phyloP scores from a whole-genome alignment of 2,329 filamentous ascomycete genomes.

The Fusarium tanahbumbuense region DNA sequence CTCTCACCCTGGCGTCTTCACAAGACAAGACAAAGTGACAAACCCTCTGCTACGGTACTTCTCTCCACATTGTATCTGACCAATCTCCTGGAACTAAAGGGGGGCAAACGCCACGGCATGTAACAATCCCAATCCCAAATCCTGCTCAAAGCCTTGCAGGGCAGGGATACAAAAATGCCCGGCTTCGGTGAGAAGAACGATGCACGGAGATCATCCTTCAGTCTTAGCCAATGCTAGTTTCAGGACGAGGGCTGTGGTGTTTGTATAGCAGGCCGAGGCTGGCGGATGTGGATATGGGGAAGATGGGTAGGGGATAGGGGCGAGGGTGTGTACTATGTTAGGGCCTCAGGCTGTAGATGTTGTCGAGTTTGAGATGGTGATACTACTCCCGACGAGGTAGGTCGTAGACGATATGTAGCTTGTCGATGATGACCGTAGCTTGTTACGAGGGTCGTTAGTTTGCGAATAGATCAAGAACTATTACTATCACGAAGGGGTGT shows the following conservation, averaged over 20 bases:
- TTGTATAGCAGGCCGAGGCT: slow-evolving; percentile 5
- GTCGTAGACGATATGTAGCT: neutral
- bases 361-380: slow-evolving; percentile 19
- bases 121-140: slow-evolving; percentile 24
- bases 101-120: slow-evolving; percentile 20
- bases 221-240: slow-evolving; percentile 26
- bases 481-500: slow-evolving; percentile 16
- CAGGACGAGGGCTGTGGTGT: slow-evolving; percentile 13
- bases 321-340: slow-evolving; percentile 7
- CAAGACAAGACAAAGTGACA: neutral
- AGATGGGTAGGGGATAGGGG: neutral
- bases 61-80: slow-evolving; percentile 16
- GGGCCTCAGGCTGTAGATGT: slow-evolving; percentile 11
- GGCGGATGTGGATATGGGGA: slow-evolving; percentile 4
- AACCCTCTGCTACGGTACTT: neutral
- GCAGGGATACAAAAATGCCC: slow-evolving; percentile 13
- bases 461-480: neutral
- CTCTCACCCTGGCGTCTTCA: neutral
- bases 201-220: slow-evolving; percentile 1
- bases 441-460: neutral
- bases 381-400: slow-evolving; percentile 31
- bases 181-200: slow-evolving; percentile 17
- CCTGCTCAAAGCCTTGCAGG: slow-evolving; percentile 9
- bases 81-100: slow-evolving; percentile 25
- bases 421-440: neutral